A percentile compares a stretch with the other conserved stretches of the same genome.
These are phyloP conservation scores for Xylaria intraflava DNA, from an alignment of 495 filamentous ascomycete species.

Conservation along the genomic window DNA sequence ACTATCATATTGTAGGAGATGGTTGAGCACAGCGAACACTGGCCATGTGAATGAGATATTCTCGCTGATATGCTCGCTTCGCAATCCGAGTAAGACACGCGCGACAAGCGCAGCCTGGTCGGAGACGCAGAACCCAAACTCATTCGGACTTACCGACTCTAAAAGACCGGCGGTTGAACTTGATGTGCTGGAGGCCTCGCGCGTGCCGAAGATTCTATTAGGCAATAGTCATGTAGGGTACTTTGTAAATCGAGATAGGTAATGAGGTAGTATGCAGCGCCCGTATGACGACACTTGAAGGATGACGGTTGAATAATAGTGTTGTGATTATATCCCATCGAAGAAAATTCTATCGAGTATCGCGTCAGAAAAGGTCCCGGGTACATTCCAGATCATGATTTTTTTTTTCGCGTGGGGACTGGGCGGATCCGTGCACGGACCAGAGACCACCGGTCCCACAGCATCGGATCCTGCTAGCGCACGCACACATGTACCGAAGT, in stretches of 20 bases:
- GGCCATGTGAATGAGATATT: conserved; percentile 5
- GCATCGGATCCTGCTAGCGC: not conserved
- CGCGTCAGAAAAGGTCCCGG: no score
- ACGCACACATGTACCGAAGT: no score
- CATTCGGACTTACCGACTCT: conserved; percentile 22
- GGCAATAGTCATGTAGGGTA: not conserved
- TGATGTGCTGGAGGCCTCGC: conserved; percentile 8
- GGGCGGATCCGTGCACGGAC: not conserved
- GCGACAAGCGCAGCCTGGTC: conserved; percentile 5
- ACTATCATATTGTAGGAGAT: not conserved
- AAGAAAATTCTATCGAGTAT: conserved; percentile 8
- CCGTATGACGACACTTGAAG: conserved; percentile 3
- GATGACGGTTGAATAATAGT: conserved; percentile 5
- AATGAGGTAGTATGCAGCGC: no score
- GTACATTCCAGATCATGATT: not conserved
- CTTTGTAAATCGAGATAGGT: no score
- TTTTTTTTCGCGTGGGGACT: not conserved
- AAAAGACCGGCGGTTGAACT: not conserved
- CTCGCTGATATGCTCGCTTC: conserved; percentile 9
- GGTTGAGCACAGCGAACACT: not conserved
- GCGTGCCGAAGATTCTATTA: conserved; percentile 1
- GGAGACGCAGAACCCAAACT: conserved; percentile 20
- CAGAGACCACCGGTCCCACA: not conserved
- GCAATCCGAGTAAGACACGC: conserved; percentile 23
- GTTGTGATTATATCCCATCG: not conserved